Evolutionary conservation across 768 basidiomycete species (phyloP), one percentile per base, ranked within the genome.

Genomic region (Boletus sp.): DNA sequence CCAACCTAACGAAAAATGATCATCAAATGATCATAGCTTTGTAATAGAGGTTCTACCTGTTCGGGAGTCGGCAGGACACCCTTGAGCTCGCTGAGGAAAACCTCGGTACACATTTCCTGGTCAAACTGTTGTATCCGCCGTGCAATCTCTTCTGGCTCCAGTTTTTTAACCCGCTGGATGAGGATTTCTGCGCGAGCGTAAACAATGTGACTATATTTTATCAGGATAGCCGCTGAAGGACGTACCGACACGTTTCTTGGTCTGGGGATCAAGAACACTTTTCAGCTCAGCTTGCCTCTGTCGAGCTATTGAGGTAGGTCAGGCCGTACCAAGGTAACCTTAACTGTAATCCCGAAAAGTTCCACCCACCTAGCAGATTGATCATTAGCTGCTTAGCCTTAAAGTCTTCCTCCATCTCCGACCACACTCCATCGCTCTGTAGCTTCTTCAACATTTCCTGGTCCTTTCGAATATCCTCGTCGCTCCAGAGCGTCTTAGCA

Each of bases 371-470:
- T 78, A 97, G 84, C 11, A 94, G 75, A 67, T 92, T 93, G 57
- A 91, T 90, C 55, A 96, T 94, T 47, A 95, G 78, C 70, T 97
- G 92, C 73, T 94, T 94, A 17, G 94, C 94, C 68, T 94, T 93
- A 78, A 99, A 99, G 69, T 94, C 94, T 67, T 96, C 90, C 71
- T 98, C 94, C 90, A 99, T 98, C 75, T 94, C 89, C 66, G 81
- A 81, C 89, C 94, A 98, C 14, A 99, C 85, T 44, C 94, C 92
- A 65, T 94, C 91, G 50, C 77, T 73, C 65, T 89, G 87, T 47
- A 99, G 74, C 71, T 90, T 91, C 70, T 85, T 80, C 42, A 94
- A 73, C 81, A 94, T 92, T 62, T 91, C 87, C 58, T 83, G 77
- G 67, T 93, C 91, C 66, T 85, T 86, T 62, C 84, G 77, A 36